Evolutionary conservation across 306 rosid species (phyloP).

Genomic region (Luffa acutangula): DNA sequence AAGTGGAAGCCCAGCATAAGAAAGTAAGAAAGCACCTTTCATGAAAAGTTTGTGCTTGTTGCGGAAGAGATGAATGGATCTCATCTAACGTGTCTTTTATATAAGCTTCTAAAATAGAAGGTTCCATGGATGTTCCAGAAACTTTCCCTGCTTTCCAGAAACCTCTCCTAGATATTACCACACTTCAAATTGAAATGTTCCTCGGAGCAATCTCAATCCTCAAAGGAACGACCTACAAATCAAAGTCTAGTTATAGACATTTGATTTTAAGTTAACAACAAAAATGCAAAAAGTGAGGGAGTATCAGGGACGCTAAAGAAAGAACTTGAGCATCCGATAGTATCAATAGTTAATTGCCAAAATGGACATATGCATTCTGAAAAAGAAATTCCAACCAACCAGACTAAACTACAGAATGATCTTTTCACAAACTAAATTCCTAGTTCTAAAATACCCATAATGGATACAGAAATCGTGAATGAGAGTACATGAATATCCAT

Average conservation of each 20-base stretch:
- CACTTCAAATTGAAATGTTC: conserved; percentile 66
- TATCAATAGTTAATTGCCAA: not conserved
- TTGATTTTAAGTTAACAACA: not conserved
- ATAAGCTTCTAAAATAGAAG: conserved; percentile 49
- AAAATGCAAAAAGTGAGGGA: not conserved
- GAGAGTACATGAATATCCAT: not conserved
- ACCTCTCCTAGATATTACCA: conserved; percentile 84
- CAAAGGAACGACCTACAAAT: conserved; percentile 78
- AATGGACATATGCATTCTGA: conserved; percentile 3
- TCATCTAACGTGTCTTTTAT: conserved; percentile 76
- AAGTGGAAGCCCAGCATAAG: not conserved
- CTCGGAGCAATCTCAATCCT: conserved; percentile 94
- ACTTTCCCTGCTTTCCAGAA: conserved; percentile 87
- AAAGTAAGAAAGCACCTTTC: too few relatives aligned
- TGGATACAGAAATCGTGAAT: not conserved
- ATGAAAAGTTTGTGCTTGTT: too few relatives aligned
- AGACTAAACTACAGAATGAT: not conserved
- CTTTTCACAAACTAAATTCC: not conserved
- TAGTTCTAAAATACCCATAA: not conserved
- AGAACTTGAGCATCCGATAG: not conserved
- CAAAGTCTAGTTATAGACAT: not conserved
- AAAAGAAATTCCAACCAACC: conserved; percentile 11
- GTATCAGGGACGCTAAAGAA: not conserved
- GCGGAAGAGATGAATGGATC: conserved; percentile 36
- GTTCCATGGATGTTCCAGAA: conserved; percentile 77